Conservation (phyloP, 805 yeast genomes). For the Cyberlindnera xylosilytica region DNA sequence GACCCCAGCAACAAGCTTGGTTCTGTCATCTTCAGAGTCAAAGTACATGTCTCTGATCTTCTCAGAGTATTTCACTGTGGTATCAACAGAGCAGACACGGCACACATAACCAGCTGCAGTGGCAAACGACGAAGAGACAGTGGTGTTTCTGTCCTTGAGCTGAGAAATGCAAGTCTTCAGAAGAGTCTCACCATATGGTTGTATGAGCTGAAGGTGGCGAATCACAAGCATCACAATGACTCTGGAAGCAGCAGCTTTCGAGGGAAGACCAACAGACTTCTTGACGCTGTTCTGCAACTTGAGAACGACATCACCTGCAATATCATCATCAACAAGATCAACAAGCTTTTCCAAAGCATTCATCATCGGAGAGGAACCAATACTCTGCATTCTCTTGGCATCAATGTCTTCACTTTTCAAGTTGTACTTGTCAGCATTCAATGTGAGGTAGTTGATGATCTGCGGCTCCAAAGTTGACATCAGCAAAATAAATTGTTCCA, state of each 20-base stretch:
- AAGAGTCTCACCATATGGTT: constrained; percentile 59
- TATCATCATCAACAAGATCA: constrained; percentile 49
- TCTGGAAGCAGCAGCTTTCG: constrained; percentile 81
- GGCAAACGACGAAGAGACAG: constrained; percentile 75
- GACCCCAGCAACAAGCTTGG: constrained; percentile 51
- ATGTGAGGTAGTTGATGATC: constrained; percentile 74
- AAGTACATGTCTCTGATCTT: constrained; percentile 56
- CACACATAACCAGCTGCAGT: constrained; percentile 76
- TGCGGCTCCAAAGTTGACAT: constrained; percentile 93
- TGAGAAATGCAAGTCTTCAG: constrained; percentile 57
- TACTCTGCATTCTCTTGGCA: constrained; percentile 65
- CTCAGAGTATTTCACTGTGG: constrained; percentile 51
- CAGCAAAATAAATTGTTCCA: constrained; percentile 64
- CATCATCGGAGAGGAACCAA: constrained; percentile 86
- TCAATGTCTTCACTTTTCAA: constrained; percentile 70
- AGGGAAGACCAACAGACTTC: constrained; percentile 82
- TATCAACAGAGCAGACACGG: constrained; percentile 52
- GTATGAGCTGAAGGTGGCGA: constrained; percentile 45
- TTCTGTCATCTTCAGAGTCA: constrained; percentile 45
- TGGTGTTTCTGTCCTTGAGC: constrained; percentile 64
- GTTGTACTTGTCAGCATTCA: constrained; percentile 88
- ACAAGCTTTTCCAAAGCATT: constrained; percentile 74
- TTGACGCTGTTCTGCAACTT: constrained; percentile 55
- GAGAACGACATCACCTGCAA: constrained; percentile 37
- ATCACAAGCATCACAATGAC: constrained; percentile 63